Conservation (phyloP, 768 basidiomycete species). For the Kwoniella pini region DNA sequence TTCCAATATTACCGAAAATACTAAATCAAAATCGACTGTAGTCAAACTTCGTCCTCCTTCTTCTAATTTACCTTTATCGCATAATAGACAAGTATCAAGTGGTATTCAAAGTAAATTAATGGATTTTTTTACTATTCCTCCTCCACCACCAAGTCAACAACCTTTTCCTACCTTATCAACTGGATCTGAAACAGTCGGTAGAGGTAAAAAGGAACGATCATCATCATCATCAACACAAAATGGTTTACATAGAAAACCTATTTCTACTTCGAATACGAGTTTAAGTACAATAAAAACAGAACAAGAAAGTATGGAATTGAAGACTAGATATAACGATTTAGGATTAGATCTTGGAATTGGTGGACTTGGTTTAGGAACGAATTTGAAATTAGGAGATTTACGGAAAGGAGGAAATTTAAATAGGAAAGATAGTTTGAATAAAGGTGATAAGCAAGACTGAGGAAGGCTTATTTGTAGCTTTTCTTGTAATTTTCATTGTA, state of each 20-base stretch:
- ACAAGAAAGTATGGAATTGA: constrained; percentile 13
- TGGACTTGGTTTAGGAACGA: background rate
- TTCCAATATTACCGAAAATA: background rate
- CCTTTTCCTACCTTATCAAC: background rate
- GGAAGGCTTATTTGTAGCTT: background rate
- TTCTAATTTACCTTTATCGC: background rate
- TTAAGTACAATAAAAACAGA: too few species aligned
- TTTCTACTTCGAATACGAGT: background rate
- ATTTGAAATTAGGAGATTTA: too few species aligned
- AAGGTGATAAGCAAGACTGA: constrained; percentile 4
- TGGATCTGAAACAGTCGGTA: background rate
- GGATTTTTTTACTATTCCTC: constrained; percentile 38
- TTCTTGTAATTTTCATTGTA: background rate
- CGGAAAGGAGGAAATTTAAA: too few species aligned
- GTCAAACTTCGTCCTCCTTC: constrained; percentile 28
- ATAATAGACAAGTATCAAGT: background rate
- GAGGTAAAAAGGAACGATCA: background rate
- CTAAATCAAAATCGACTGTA: constrained; percentile 23
- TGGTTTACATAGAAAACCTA: too few species aligned
- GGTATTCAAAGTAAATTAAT: constrained; percentile 28
- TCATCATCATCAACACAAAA: background rate
- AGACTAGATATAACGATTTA: constrained; percentile 6
- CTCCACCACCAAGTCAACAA: constrained; percentile 26
- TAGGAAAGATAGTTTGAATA: background rate
- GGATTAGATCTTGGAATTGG: constrained; percentile 1